phyloP scores from a whole-genome alignment of 2,329 filamentous ascomycete genomes.

The Penicillium thymicola region DNA sequence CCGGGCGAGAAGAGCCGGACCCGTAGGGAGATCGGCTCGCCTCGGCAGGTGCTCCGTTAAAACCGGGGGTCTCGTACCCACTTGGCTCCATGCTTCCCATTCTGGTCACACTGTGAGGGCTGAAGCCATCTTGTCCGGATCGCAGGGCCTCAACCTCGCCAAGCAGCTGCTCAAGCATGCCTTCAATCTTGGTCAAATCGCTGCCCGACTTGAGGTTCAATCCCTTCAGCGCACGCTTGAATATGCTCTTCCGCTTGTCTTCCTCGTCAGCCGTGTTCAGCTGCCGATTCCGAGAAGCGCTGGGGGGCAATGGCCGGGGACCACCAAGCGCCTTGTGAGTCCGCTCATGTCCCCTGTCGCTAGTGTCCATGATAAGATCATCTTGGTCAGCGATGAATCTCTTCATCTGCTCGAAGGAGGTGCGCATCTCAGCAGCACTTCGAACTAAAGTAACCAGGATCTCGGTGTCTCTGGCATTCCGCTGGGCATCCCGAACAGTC shows the following conservation, averaged over 20 bases:
- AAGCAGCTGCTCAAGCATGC: slow-evolving; percentile 87
- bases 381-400: slow-evolving; percentile 87
- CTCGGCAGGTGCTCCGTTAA: slow-evolving; percentile 67
- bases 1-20: slow-evolving; percentile 51
- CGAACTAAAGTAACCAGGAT: slow-evolving; percentile 92
- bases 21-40: slow-evolving; percentile 72
- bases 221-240: slow-evolving; percentile 88
- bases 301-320: slow-evolving; percentile 75
- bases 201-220: slow-evolving; percentile 82
- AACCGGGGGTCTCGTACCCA: slow-evolving; percentile 81
- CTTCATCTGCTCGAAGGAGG: slow-evolving; percentile 93
- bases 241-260: slow-evolving; percentile 88
- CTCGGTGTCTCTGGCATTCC: slow-evolving; percentile 93
- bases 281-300: slow-evolving; percentile 56
- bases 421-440: slow-evolving; percentile 94
- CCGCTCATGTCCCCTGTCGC: slow-evolving; percentile 83
- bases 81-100: slow-evolving; percentile 62
- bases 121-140: slow-evolving; percentile 48
- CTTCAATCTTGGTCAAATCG: slow-evolving; percentile 83
- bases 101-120: slow-evolving; percentile 24
- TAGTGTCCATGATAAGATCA: slow-evolving; percentile 78
- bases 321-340: slow-evolving; percentile 81
- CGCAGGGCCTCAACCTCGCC: slow-evolving; percentile 86
- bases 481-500: slow-evolving; percentile 92
- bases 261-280: slow-evolving; percentile 52